Percentiles rank a stretch among this genome's conserved stretches.
phyloP scores from a whole-genome alignment of 306 rosid genomes.

The Cercis canadensis region DNA sequence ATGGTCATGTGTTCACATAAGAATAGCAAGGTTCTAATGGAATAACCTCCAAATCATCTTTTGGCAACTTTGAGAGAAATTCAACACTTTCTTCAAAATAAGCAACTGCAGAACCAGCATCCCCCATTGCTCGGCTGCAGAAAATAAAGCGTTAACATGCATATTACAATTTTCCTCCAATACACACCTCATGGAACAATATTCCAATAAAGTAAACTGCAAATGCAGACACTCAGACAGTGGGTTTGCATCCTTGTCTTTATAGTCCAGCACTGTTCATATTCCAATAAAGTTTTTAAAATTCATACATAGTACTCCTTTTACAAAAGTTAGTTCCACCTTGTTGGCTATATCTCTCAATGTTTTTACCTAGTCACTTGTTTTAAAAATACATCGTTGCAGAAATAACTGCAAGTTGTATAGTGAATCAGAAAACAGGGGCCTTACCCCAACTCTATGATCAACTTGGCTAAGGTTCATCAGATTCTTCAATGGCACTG shows the following conservation, averaged over 20 bases:
- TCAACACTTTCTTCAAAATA: constrained; percentile 88
- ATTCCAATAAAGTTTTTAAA: background rate
- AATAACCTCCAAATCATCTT: constrained; percentile 79
- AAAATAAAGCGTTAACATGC: constrained; percentile 24
- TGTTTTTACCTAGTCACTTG: background rate
- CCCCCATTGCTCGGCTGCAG: constrained; percentile 91
- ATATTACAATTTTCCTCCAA: constrained; percentile 17
- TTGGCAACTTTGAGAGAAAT: constrained; percentile 82
- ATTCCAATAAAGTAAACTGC: constrained; percentile 3
- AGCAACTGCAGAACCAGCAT: constrained; percentile 72
- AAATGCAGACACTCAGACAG: background rate
- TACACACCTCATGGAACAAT: constrained; percentile 21
- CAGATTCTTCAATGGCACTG: background rate
- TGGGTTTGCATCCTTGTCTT: background rate
- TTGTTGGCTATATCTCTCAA: background rate
- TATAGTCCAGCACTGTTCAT: background rate
- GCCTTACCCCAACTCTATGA: too few species aligned
- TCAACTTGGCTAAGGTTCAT: background rate
- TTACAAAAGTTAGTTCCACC: background rate
- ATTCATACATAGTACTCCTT: background rate
- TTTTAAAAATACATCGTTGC: background rate
- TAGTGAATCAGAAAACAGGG: too few species aligned
- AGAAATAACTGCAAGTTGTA: background rate
- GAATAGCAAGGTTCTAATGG: constrained; percentile 34
- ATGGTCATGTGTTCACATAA: constrained; percentile 3